phyloP scores from a whole-genome alignment of 164 flowering plant genomes.

The Malania oleifera region DNA sequence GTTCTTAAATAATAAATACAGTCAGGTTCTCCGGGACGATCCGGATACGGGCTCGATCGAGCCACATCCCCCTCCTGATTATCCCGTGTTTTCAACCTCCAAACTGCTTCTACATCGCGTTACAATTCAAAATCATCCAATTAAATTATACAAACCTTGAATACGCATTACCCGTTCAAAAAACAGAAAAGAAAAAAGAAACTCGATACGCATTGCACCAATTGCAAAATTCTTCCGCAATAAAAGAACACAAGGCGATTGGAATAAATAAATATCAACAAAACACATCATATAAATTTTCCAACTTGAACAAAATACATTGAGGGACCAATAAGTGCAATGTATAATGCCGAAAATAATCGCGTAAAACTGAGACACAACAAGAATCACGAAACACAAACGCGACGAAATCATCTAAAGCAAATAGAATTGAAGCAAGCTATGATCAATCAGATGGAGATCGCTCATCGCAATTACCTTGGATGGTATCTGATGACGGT shows the following conservation, averaged over 20 bases:
- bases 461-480: constrained; percentile 29
- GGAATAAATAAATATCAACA: background rate
- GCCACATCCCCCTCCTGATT: constrained; percentile 29
- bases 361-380: too few relatives aligned
- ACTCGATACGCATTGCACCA: background rate
- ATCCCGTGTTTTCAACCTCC: constrained; percentile 40
- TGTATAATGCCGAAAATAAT: too few relatives aligned
- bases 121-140: background rate
- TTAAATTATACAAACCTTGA: background rate
- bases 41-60: constrained; percentile 37
- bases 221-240: background rate
- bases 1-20: constrained; percentile 60
- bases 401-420: background rate
- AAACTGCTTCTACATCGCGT: constrained; percentile 36
- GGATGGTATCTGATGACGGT: constrained; percentile 28
- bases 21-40: constrained; percentile 68
- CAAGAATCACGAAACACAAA: background rate
- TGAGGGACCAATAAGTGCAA: too few relatives aligned
- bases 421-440: background rate
- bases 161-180: background rate
- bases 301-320: background rate
- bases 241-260: too few relatives aligned
- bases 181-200: background rate
- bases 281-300: constrained; percentile 5
- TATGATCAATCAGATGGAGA: background rate